These are phyloP conservation scores for Mortierella sp. DNA, from an alignment of 371 early-diverging fungal genomes.

Conservation along the genomic window DNA sequence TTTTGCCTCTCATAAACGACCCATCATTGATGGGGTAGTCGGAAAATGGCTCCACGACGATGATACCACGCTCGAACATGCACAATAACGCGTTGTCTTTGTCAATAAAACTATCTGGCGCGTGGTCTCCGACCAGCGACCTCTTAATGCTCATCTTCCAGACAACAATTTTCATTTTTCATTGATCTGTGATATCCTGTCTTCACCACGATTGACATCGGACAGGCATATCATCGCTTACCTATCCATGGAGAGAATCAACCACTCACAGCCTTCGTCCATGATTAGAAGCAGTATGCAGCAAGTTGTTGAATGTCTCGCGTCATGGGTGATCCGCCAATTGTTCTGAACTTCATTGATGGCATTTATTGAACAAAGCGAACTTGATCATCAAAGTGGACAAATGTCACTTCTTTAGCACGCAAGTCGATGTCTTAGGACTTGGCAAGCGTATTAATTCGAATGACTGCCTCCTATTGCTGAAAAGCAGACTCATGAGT, in stretches of 20 bases:
- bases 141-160: conserved; percentile 20
- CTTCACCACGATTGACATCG: conserved; percentile 33
- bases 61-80: conserved; percentile 4
- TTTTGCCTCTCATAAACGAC: too few relatives aligned
- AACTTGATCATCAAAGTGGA: conserved; percentile 2
- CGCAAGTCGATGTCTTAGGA: too few relatives aligned
- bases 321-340: conserved; percentile 7
- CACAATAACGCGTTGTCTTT: conserved; percentile 25
- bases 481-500: conserved; percentile 8
- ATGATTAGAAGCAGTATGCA: conserved; percentile 36
- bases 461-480: conserved; percentile 12
- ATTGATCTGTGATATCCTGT: conserved; percentile 34
- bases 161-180: conserved; percentile 33
- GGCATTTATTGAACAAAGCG: conserved; percentile 7
- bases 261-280: conserved; percentile 32
- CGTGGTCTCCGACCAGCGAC: conserved; percentile 37
- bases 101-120: conserved; percentile 39
- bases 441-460: conserved; percentile 13
- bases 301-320: conserved; percentile 6
- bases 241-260: conserved; percentile 27
- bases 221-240: conserved; percentile 43
- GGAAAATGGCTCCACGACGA: conserved; percentile 9
- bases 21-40: conserved; percentile 13
- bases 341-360: neutral
- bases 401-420: conserved; percentile 16